Evolutionary conservation across 2,329 filamentous ascomycete genomes (phyloP).

Genomic region (Cladosporium colombiae): DNA sequence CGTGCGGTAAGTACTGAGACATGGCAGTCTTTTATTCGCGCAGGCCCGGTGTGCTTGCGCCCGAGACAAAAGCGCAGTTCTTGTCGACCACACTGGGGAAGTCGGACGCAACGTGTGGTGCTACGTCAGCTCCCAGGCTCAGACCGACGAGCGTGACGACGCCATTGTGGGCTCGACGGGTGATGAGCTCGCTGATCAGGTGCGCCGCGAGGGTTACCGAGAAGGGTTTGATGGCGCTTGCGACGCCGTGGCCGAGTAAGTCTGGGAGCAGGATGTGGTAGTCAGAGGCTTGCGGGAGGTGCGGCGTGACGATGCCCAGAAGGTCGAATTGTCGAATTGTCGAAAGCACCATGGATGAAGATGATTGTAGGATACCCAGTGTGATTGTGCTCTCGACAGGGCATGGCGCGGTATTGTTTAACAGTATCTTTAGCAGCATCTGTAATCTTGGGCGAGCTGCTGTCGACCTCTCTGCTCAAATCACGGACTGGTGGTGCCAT

Average conservation of each 20-base stretch:
- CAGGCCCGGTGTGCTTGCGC: neutral
- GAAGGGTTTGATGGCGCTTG: slow-evolving; percentile 28
- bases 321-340: neutral
- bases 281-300: slow-evolving; percentile 20
- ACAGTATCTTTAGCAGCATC: neutral
- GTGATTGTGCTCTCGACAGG: neutral
- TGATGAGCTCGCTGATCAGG: slow-evolving; percentile 29
- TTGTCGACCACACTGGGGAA: slow-evolving; percentile 27
- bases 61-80: slow-evolving; percentile 2
- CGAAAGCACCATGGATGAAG: slow-evolving; percentile 2
- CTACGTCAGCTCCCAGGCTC: slow-evolving; percentile 32
- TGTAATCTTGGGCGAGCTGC: too few species aligned
- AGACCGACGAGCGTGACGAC: slow-evolving; percentile 30
- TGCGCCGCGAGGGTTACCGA: slow-evolving; percentile 24
- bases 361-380: neutral
- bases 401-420: neutral
- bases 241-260: slow-evolving; percentile 27
- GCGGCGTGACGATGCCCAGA: slow-evolving; percentile 28
- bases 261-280: slow-evolving; percentile 33
- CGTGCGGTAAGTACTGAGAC: slow-evolving; percentile 19
- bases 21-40: neutral
- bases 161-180: slow-evolving; percentile 23
- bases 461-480: neutral
- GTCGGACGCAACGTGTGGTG: slow-evolving; percentile 26
- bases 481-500: neutral